Percentiles rank a stretch among this genome's conserved stretches.
Evolutionary conservation across 768 basidiomycete species (phyloP).

Genomic region (Phaeotremella skinneri): DNA sequence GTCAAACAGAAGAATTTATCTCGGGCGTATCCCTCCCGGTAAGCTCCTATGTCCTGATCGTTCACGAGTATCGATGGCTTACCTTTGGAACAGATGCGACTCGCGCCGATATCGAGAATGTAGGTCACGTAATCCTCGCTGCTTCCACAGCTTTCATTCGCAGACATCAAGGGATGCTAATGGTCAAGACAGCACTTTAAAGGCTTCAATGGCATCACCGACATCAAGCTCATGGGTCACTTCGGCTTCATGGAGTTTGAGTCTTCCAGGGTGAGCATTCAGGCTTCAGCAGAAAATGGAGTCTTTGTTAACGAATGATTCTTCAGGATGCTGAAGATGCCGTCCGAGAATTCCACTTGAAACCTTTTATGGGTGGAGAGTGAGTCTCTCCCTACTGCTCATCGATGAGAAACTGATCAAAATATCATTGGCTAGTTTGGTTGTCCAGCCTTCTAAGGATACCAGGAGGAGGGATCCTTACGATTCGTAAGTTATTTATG

Average conservation of each 20-base stretch:
- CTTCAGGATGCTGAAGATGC: constrained; percentile 90
- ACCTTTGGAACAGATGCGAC: constrained; percentile 26
- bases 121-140: constrained; percentile 14
- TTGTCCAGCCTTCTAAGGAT: constrained; percentile 95
- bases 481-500: constrained; percentile 57
- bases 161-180: too few species aligned
- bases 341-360: constrained; percentile 78
- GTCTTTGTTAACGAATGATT: constrained; percentile 1
- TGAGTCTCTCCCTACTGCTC: constrained; percentile 47
- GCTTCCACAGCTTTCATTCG: not conserved
- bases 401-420: not conserved
- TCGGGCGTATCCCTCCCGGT: constrained; percentile 45
- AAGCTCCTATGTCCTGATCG: constrained; percentile 4
- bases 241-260: constrained; percentile 99
- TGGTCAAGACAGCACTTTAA: constrained; percentile 60
- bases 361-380: constrained; percentile 84
- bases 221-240: constrained; percentile 92
- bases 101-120: constrained; percentile 51
- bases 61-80: not conserved
- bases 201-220: constrained; percentile 80
- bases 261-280: constrained; percentile 62
- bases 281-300: too few species aligned
- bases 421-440: constrained; percentile 62
- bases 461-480: constrained; percentile 71
- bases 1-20: constrained; percentile 38